Percentiles rank a stretch among this genome's conserved stretches.
Conservation (phyloP, 2,329 filamentous ascomycete species). For the Talaromyces sp. region DNA sequence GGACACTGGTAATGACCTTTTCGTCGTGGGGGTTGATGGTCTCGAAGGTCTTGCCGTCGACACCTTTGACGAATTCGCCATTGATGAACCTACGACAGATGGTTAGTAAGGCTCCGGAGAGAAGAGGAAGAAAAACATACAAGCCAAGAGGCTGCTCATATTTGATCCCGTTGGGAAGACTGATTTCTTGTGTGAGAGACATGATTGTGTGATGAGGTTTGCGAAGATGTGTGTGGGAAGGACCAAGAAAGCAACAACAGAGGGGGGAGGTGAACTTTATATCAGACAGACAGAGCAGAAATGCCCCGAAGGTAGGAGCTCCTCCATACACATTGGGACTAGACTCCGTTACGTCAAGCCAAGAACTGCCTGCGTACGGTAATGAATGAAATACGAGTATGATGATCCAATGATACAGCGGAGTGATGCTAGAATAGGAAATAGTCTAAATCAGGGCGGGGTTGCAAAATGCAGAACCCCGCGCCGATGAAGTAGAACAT, state of each 20-base stretch:
- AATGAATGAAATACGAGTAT: not conserved
- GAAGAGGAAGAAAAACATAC: slow-evolving; percentile 24
- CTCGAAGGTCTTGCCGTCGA: slow-evolving; percentile 87
- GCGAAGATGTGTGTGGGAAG: not conserved
- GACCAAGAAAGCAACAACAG: not conserved
- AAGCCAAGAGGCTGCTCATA: slow-evolving; percentile 44
- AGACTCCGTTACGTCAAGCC: slow-evolving; percentile 1
- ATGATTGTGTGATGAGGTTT: slow-evolving; percentile 25
- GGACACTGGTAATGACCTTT: slow-evolving; percentile 76
- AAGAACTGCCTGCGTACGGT: not conserved
- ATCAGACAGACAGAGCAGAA: not conserved
- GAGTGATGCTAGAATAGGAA: not conserved
- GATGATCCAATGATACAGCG: not conserved
- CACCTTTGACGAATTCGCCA: slow-evolving; percentile 81
- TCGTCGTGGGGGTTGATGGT: slow-evolving; percentile 86
- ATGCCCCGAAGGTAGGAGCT: not conserved
- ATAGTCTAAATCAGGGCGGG: not conserved
- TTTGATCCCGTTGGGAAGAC: slow-evolving; percentile 36
- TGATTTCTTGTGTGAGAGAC: slow-evolving; percentile 39
- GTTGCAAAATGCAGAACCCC: not conserved
- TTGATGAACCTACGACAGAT: slow-evolving; percentile 56
- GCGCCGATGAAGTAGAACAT: not conserved
- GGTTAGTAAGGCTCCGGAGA: not conserved
- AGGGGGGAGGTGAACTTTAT: not conserved
- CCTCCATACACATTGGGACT: not conserved